Conservation (phyloP, 108 stramenopile genomes). For the Pseudonitzschia delicatissima region DNA sequence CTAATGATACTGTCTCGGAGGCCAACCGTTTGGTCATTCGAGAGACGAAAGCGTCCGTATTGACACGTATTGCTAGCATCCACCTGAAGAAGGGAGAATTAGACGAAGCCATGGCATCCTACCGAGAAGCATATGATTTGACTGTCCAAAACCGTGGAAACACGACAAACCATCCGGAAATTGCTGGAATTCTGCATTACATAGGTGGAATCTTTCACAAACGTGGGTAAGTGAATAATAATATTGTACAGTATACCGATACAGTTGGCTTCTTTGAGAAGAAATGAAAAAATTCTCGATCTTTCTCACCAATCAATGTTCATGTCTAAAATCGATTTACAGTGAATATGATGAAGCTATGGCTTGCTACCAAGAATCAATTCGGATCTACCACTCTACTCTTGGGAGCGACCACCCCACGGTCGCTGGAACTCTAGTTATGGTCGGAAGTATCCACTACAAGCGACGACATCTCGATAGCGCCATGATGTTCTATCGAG, state of each 20-base stretch:
- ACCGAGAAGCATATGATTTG: conserved; percentile 73
- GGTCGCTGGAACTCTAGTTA: conserved; percentile 74
- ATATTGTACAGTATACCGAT: too few species aligned
- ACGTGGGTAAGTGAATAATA: conserved; percentile 11
- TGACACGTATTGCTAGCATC: conserved; percentile 69
- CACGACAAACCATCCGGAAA: conserved; percentile 67
- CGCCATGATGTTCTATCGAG: conserved; percentile 77
- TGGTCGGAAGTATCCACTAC: conserved; percentile 80
- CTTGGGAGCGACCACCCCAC: conserved; percentile 71
- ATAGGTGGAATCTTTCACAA: conserved; percentile 73
- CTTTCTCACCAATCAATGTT: conserved; percentile 14
- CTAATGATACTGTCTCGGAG: neutral
- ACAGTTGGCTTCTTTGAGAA: too few species aligned
- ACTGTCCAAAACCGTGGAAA: conserved; percentile 49
- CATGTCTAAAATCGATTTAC: neutral
- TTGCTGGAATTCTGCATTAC: conserved; percentile 75
- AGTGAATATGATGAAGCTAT: conserved; percentile 63
- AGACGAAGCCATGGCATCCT: conserved; percentile 70
- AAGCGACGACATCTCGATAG: conserved; percentile 67
- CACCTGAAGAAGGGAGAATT: conserved; percentile 64
- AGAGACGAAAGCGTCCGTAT: conserved; percentile 54
- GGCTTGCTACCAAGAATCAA: conserved; percentile 77
- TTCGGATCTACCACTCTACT: conserved; percentile 71
- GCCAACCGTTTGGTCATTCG: neutral
- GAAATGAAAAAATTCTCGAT: too few species aligned